Evolutionary conservation across 1,284 basidiomycete genomes (phyloP).

Genomic region (Sphagnurus paluster): DNA sequence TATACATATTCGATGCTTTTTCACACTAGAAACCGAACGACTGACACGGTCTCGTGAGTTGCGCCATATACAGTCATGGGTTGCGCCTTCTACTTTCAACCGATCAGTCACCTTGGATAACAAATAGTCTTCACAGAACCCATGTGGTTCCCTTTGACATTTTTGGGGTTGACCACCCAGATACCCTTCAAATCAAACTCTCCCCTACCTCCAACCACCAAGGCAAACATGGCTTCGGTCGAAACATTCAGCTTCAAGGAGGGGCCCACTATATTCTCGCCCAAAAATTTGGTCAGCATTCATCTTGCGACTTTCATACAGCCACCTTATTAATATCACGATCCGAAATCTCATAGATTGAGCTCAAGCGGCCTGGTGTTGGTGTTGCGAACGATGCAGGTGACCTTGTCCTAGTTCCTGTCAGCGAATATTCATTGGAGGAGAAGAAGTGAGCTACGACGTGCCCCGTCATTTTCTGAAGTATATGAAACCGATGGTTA

Average conservation of each 20-base stretch:
- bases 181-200: slow-evolving; percentile 41
- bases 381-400: slow-evolving; percentile 68
- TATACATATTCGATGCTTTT: not conserved
- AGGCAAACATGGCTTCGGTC: slow-evolving; percentile 30
- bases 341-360: slow-evolving; percentile 27
- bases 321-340: too few species aligned
- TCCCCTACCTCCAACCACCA: slow-evolving; percentile 18
- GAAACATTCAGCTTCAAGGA: slow-evolving; percentile 56
- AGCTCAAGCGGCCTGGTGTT: slow-evolving; percentile 67
- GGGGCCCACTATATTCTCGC: slow-evolving; percentile 60
- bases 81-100: not conserved
- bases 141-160: slow-evolving; percentile 43
- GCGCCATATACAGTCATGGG: slow-evolving; percentile 1
- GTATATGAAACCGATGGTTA: slow-evolving; percentile 1
- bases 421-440: slow-evolving; percentile 69
- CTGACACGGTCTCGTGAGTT: slow-evolving; percentile 14
- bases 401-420: slow-evolving; percentile 65
- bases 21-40: too few species aligned
- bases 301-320: not conserved
- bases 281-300: slow-evolving; percentile 48
- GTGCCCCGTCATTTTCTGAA: not conserved
- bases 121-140: slow-evolving; percentile 2
- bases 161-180: slow-evolving; percentile 55
- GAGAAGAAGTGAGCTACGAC: slow-evolving; percentile 63
- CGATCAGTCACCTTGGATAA: slow-evolving; percentile 1